Evolutionary conservation across 768 basidiomycete genomes (phyloP).

Genomic region (Psilocybe tampanensis): DNA sequence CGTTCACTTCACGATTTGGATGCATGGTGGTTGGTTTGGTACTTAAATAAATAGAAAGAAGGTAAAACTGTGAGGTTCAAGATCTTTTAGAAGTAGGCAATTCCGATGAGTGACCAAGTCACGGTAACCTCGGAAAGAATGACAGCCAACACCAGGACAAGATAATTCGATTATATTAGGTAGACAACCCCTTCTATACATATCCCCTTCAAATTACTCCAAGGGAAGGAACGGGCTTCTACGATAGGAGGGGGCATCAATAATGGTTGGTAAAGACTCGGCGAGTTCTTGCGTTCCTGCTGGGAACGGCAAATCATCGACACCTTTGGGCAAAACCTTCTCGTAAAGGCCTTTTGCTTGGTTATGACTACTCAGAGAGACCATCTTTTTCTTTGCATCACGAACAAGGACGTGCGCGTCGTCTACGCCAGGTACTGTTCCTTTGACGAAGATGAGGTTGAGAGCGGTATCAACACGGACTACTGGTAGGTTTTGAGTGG

Average conservation of each 20-base stretch:
- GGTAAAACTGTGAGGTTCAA: no score
- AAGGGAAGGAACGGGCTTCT: slow-evolving; percentile 79
- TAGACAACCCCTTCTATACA: no score
- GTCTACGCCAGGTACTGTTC: slow-evolving; percentile 89
- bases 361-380: slow-evolving; percentile 59
- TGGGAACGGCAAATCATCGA: slow-evolving; percentile 89
- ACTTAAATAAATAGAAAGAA: no score
- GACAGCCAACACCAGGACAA: no score
- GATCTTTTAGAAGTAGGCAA: no score
- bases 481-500: slow-evolving; percentile 87
- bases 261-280: slow-evolving; percentile 59
- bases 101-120: no score
- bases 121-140: no score
- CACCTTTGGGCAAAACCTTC: slow-evolving; percentile 79
- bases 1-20: slow-evolving; percentile 35
- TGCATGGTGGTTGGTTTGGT: neutral
- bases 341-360: slow-evolving; percentile 74
- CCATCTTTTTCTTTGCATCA: slow-evolving; percentile 89
- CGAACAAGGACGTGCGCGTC: slow-evolving; percentile 83
- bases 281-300: slow-evolving; percentile 84
- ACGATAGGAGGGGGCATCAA: slow-evolving; percentile 73
- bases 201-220: slow-evolving; percentile 42
- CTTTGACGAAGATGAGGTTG: slow-evolving; percentile 89
- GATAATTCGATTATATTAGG: no score
- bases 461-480: slow-evolving; percentile 85